Conservation (phyloP, 441 rosid species). For the Erodium trifolium region DNA sequence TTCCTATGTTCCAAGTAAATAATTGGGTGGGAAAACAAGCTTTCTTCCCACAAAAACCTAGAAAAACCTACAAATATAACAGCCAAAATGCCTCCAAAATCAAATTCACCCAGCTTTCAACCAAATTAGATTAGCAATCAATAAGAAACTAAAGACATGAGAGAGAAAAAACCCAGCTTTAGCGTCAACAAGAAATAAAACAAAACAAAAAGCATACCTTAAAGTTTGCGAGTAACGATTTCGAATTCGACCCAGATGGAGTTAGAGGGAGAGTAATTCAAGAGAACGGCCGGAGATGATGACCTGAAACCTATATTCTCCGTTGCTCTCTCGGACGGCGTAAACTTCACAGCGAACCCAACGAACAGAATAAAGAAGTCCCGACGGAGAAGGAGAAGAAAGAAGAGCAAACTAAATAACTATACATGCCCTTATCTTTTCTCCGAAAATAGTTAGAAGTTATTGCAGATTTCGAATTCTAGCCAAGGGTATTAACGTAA, state of each 20-base stretch:
- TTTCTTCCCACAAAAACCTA: constrained; percentile 3
- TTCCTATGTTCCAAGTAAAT: not conserved
- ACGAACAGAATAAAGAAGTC: not conserved
- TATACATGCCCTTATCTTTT: too few relatives aligned
- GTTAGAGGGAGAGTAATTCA: not conserved
- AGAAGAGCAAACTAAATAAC: not conserved
- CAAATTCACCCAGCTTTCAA: not conserved
- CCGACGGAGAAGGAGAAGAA: not conserved
- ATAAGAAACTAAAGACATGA: not conserved
- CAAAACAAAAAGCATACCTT: not conserved
- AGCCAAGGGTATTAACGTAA: not conserved
- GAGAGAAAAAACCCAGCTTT: not conserved
- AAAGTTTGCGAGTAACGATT: not conserved
- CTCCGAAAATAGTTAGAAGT: not conserved
- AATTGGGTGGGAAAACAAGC: not conserved
- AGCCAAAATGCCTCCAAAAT: not conserved
- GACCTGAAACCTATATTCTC: not conserved
- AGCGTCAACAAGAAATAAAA: not conserved
- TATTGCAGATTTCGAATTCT: not conserved
- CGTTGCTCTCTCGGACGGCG: not conserved
- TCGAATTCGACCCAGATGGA: constrained; percentile 2
- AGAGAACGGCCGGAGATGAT: not conserved
- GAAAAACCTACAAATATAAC: not conserved
- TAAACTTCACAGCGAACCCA: not conserved
- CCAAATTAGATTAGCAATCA: not conserved